Evolutionary conservation across 148 eudicot species (phyloP), one percentile per base, ranked within the genome.

Genomic region (Silene latifolia): DNA sequence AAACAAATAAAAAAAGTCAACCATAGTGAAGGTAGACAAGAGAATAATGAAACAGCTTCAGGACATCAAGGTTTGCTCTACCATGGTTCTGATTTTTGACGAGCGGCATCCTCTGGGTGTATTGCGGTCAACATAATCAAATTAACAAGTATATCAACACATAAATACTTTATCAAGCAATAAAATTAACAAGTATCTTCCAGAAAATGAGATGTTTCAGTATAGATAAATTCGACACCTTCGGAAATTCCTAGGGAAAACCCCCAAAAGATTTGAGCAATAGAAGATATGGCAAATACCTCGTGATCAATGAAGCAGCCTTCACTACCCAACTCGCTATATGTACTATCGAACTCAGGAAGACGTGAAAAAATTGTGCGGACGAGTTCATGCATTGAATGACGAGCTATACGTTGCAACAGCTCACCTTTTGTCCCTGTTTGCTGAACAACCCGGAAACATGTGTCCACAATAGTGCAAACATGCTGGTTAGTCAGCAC

Each of bases 391-490:
- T 88, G 94, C 97, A 91, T 93, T 57, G 97, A 89, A 74, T 89
- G 91, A 24, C 95, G 90, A 57, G 97, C 92, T 81, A 89, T 84
- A 35, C 97, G 85, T 80, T 93, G 98, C 75, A 93, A 79, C 80
- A 93, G 85, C 83, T 93, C 98, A 68, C 98, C 80, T 83, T 91
- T 93, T 21, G 91, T 71, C 48, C 90, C 80, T 63, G 98, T 93
- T 84, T 93, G 98, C 83, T 93, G 98, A 71, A 93, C 97, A 69
- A 91, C 82, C 13, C 97, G 90, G 73, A 89, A 93, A 79, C 97
- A 93, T 60, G 97, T 91, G 75, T 89, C 88, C 62, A 91, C 94
- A 65, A 93, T 88, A 81, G 81, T 91, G 85, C 97, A 93, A 32
- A 93, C 91, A 87, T 93, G 98, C 79, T 89, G 98, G 77, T 93